Conservation (phyloP, 2,329 filamentous ascomycete genomes). For the Aspergillus fumigatiaffinis region DNA sequence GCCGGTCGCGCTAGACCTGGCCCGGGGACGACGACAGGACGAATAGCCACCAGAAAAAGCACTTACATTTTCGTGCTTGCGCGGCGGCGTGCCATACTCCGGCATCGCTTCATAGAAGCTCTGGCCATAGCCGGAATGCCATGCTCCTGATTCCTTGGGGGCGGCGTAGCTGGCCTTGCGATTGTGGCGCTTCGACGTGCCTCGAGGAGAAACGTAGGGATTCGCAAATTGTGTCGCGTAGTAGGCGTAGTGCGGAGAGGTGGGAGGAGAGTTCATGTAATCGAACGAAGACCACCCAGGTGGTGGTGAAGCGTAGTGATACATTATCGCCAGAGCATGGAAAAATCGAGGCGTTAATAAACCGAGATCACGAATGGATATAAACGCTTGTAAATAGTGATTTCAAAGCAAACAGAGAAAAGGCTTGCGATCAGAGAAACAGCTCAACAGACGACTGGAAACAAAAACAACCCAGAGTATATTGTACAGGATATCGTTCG, state of each 20-base stretch:
- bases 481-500: constrained; percentile 45
- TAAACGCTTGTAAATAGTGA: constrained; percentile 10
- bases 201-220: constrained; percentile 44
- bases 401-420: constrained; percentile 15
- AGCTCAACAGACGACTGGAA: constrained; percentile 11
- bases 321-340: constrained; percentile 42
- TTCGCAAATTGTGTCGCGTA: constrained; percentile 55
- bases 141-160: constrained; percentile 39
- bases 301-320: constrained; percentile 45
- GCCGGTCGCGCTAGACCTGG: constrained; percentile 40
- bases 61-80: constrained; percentile 64
- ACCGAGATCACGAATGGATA: constrained; percentile 7
- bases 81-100: constrained; percentile 51
- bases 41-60: constrained; percentile 46
- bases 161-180: constrained; percentile 56
- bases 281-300: constrained; percentile 48
- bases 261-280: constrained; percentile 46
- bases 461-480: constrained; percentile 32
- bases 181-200: constrained; percentile 47
- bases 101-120: constrained; percentile 45
- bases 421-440: constrained; percentile 10
- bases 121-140: constrained; percentile 45
- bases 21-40: constrained; percentile 44
- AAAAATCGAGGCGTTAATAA: constrained; percentile 17
- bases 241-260: constrained; percentile 48